Percentiles rank a stretch among this genome's conserved stretches.
Evolutionary conservation across 345 rosid species (phyloP).

Genomic region (Diplotaxis tenuifolia): DNA sequence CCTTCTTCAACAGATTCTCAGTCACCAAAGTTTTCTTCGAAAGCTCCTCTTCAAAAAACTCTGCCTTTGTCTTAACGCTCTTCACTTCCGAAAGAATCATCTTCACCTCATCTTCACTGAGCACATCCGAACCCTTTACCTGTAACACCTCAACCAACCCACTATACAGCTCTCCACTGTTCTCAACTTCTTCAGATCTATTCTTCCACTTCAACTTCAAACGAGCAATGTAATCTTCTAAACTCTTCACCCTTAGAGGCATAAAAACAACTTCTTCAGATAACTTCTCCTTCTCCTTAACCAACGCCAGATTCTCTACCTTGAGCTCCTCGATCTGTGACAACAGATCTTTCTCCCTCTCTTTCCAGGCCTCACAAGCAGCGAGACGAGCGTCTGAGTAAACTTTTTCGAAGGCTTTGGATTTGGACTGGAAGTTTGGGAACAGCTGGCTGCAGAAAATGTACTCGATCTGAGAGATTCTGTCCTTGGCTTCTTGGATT

Average conservation of each 20-base stretch:
- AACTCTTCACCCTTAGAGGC: constrained; percentile 29
- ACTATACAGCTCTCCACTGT: constrained; percentile 45
- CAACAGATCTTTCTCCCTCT: constrained; percentile 47
- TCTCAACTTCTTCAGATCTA: constrained; percentile 49
- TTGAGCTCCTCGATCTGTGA: constrained; percentile 51
- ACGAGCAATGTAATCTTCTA: constrained; percentile 34
- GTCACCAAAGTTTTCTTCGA: constrained; percentile 40
- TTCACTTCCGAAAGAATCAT: constrained; percentile 45
- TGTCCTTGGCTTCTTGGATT: constrained; percentile 85
- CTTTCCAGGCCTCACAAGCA: constrained; percentile 57
- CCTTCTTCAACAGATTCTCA: constrained; percentile 36
- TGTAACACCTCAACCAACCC: constrained; percentile 44
- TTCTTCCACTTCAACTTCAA: too few species aligned
- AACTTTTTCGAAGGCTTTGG: constrained; percentile 51
- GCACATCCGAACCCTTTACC: constrained; percentile 36
- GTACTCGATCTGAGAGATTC: constrained; percentile 88
- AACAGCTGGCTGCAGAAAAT: constrained; percentile 83
- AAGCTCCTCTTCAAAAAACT: constrained; percentile 30
- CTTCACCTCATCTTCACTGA: constrained; percentile 33
- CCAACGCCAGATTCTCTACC: constrained; percentile 44
- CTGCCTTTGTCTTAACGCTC: constrained; percentile 24
- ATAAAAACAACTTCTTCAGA: constrained; percentile 1
- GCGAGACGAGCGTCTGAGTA: constrained; percentile 51
- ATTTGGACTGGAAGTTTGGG: constrained; percentile 59
- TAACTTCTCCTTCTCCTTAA: constrained; percentile 44